Conservation (phyloP, 768 basidiomycete genomes). For the Tricholoma flavovirens region DNA sequence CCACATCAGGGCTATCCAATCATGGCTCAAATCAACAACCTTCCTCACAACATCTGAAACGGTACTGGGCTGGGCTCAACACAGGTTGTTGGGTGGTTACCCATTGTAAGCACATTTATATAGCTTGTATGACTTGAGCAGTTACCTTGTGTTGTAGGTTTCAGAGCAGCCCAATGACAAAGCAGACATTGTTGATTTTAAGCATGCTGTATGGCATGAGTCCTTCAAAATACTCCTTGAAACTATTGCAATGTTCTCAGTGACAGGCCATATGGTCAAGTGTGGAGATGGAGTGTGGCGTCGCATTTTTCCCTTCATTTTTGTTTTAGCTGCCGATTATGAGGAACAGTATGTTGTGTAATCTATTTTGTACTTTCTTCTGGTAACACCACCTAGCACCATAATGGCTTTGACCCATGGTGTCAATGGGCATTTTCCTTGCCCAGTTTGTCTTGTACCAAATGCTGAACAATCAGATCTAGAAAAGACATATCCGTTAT, state of each 20-base stretch:
- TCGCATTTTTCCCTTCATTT: slow-evolving; percentile 29
- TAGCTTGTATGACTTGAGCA: background rate
- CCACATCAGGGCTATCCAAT: too few relatives aligned
- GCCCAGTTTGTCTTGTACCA: too few relatives aligned
- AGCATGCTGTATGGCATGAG: slow-evolving; percentile 33
- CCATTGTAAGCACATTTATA: slow-evolving; percentile 24
- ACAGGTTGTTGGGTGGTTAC: too few relatives aligned
- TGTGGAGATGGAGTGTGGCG: slow-evolving; percentile 24
- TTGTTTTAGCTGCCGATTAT: too few relatives aligned
- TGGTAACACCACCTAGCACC: background rate
- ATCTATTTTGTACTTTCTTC: background rate
- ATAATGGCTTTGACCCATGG: slow-evolving; percentile 5
- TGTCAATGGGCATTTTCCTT: background rate
- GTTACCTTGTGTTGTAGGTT: background rate
- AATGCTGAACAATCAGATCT: too few relatives aligned
- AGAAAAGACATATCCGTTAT: too few relatives aligned
- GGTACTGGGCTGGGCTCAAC: slow-evolving; percentile 28
- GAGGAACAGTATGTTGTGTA: slow-evolving; percentile 38
- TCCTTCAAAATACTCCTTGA: slow-evolving; percentile 25
- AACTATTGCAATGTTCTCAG: slow-evolving; percentile 15
- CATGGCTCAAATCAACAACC: too few relatives aligned
- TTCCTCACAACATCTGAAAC: slow-evolving; percentile 28
- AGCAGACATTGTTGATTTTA: slow-evolving; percentile 16
- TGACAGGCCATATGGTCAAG: slow-evolving; percentile 14
- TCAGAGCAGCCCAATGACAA: slow-evolving; percentile 15